phyloP scores from a whole-genome alignment of 1,139 yeast species.

The Geotrichum bryndzae region DNA sequence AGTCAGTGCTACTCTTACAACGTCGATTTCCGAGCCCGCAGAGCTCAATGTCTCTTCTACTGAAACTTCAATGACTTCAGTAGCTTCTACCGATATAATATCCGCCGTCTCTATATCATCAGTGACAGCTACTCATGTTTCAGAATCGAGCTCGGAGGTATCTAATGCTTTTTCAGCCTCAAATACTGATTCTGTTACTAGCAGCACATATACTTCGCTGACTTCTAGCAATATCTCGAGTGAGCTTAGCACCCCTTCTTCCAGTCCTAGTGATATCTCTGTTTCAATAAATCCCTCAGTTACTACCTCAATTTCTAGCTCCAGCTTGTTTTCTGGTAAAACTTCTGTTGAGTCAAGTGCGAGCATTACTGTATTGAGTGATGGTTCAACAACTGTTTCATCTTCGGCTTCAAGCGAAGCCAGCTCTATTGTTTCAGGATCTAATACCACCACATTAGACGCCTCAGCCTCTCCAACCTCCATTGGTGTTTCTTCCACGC shows the following conservation, averaged over 20 bases:
- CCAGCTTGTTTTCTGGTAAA: not conserved
- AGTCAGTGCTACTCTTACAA: not conserved
- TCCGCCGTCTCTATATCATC: not conserved
- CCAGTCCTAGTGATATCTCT: not conserved
- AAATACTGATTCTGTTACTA: not conserved
- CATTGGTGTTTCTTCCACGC: not conserved
- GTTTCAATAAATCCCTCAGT: not conserved
- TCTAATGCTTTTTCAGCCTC: not conserved
- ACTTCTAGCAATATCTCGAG: not conserved
- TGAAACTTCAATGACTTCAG: not conserved
- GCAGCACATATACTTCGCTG: not conserved
- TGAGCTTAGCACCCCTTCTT: not conserved
- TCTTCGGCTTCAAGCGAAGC: not conserved
- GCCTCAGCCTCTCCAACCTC: not conserved
- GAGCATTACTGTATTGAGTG: not conserved
- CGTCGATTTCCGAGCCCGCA: not conserved
- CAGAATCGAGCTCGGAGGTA: not conserved
- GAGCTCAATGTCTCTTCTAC: not conserved
- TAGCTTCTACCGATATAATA: not conserved
- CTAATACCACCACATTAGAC: not conserved
- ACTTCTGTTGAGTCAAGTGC: not conserved
- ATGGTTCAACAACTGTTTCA: not conserved
- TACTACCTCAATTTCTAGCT: not conserved
- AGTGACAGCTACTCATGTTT: not conserved
- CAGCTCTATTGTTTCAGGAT: not conserved